Evolutionary conservation across 1,284 basidiomycete species (phyloP), one percentile per base, ranked within the genome.

Genomic region (Boletus smithii): DNA sequence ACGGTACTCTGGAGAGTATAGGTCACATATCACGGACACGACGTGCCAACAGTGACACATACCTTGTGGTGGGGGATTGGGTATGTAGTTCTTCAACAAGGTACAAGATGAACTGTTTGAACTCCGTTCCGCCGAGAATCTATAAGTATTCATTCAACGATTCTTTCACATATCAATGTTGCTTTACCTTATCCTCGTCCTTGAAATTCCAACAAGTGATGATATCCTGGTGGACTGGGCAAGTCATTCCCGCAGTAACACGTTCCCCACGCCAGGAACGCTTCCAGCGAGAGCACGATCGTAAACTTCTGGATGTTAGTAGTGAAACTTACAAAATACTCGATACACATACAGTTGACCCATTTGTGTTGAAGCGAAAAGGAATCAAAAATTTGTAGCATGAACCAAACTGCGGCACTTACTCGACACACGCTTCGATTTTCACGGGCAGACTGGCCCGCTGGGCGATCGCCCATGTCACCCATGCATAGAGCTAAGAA

Each of bases 351-450:
- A 51, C 49, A 51, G 17, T 37, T 51, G 24, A 51, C 18, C 8
- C 50, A 42, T 42, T 46, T 51, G 14, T 51, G 29, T 35, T 10
- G n/a, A 17, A 14, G 16, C 23, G 14, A 10, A 39, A 24, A 22
- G 16, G 9, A 8, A n/a, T 46, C 11, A 33, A 24, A 29, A 7
- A 10, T 8, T 20, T 23, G 20, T 14, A 22, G 5, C 7, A 1
- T 8, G 23, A 38, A 5, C 18, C 5, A 6, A 23, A 40, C 5
- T 1, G 18, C 4, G 6, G 30, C 10, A 34, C 50, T 22, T 16
- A 52, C 50, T 51, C 50, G 5, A 51, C 18, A 14, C 50, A 52
- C 2, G 49, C 39, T 34, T 42, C 35, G 5, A 52, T 38, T n/a
- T 51, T 52, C 17, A 47, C 5, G 4, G 49, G 49, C 0, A 47